Base-by-base conservation (phyloP, 306 rosid species). In the Datisca glomerata region DNA sequence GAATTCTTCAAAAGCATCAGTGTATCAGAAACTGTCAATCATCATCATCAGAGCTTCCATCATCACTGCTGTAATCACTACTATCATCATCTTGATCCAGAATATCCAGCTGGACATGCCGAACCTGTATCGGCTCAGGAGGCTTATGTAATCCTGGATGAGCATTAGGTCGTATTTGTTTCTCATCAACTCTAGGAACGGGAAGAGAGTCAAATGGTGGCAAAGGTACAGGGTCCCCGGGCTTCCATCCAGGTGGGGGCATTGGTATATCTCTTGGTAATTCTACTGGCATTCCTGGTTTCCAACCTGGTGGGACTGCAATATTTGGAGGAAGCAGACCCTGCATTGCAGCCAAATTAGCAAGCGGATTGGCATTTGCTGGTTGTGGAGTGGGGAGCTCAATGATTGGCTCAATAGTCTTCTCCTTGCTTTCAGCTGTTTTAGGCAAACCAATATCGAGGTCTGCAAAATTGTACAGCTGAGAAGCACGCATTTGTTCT, bases 191-290 rank as follows among this genome's bases (percentile, higher is more conserved):
- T 67, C 73, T 74, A 1, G 81, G 76, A 47, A 61, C 64, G 13
- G 83, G 64, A 61, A 71, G 70, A 22, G 85, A 75, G 15, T 61
- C 74, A 66, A 76, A 29, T 10, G 79, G 72, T 12, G 93, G 94
- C 67, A 87, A 63, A 16, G 89, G 78, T 61, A 86, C 94, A 8
- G 93, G 94, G 56, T 87, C 96, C 65, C 96, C 96, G 0, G 85
- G 80, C 72, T 87, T 82, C 94, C 96, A 87, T 27, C 94, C 96
- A 31, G 93, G 94, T 1, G 94, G 97, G 22, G 93, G 93, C 71
- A 86, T 45, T 46, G 94, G 92, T 16, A 82, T 1, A 52, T 76
- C 78, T 3, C 47, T 54, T 22, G 97, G 93, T 56, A 87, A 70
- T 24, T 76, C 74, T 61, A 87, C 85, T 20, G 93, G 94, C 94